Base-by-base conservation (phyloP, 192 early-diverging fungal species). In the Kappamyces sp. region DNA sequence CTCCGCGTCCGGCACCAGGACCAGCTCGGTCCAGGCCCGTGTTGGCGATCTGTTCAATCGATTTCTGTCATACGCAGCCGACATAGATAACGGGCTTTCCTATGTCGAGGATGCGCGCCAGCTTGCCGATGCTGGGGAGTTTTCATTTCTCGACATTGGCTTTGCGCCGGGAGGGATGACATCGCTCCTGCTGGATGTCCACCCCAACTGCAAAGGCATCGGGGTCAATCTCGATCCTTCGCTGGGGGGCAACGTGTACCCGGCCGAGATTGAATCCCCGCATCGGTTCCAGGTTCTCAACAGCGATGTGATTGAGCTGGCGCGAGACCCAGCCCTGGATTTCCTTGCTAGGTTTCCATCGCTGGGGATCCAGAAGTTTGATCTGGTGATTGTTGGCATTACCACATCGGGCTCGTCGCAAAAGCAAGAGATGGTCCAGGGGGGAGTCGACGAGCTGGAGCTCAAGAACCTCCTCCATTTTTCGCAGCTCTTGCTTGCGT, bases 101-200 rank as follows among this genome's bases (percentile, higher is more conserved):
- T 60, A 60, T 35, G 58, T 60, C n/a, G 33, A 52, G 5, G 15
- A 12, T 3, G 58, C 58, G 2, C 5, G 12, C 15, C 37, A 40
- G 13, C 46, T 47, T 42, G 47, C 35, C 34, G 38, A 60, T 42
- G 15, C 7, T 12, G 50, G 50, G 8, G 23, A 37, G 7, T 60
- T 52, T 34, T 13, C 36, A 0, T 60, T 60, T n/a, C 8, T 60
- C 46, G 58, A 60, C 37, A 49, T 60, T 5, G 58, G 58, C 8
- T 60, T 60, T 47, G 58, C 58, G 15, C 58, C 58, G 9, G 58
- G 58, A 39, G 58, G 58, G 4, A 60, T 60, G 58, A 33, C 37
- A 23, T 13, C 46, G 7, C 32, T 60, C 15, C 44, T 60, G 15
- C 39, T 47, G 47, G 40, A 60, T 5, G 9, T 47, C 8, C 10